phyloP scores from a whole-genome alignment of 1,284 basidiomycete genomes.

The Marasmius oreades region DNA sequence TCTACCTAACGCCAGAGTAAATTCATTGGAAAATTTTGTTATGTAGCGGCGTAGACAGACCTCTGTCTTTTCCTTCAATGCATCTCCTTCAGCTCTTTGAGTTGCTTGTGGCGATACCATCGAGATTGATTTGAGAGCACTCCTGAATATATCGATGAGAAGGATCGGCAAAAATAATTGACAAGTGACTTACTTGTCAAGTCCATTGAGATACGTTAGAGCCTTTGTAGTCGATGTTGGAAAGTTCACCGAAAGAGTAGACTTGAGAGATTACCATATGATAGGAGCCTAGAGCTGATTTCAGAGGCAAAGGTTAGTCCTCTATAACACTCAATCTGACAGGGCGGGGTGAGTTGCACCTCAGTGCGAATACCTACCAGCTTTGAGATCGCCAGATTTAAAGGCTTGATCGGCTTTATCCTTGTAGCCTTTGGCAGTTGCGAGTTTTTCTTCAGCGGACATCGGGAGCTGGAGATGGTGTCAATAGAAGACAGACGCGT shows the following conservation, averaged over 20 bases:
- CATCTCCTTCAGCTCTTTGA: conserved; percentile 30
- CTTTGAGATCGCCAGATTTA: conserved; percentile 58
- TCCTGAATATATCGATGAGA: conserved; percentile 30
- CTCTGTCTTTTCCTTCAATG: conserved; percentile 49
- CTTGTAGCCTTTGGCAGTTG: conserved; percentile 64
- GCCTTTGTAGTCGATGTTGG: conserved; percentile 35
- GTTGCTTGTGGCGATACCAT: conserved; percentile 36
- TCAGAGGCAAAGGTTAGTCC: conserved; percentile 2
- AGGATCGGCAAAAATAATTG: background rate
- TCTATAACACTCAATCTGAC: background rate
- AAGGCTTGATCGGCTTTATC: conserved; percentile 73
- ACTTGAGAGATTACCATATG: conserved; percentile 48
- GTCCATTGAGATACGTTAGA: conserved; percentile 63
- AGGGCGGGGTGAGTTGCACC: conserved; percentile 1
- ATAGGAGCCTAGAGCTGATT: conserved; percentile 59
- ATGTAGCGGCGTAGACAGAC: conserved; percentile 25
- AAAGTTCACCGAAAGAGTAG: conserved; percentile 1
- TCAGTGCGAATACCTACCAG: conserved; percentile 45
- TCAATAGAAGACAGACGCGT: conserved; percentile 3
- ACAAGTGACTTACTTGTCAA: conserved; percentile 57
- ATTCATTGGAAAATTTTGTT: background rate
- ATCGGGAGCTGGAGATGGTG: conserved; percentile 8
- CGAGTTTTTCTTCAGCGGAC: conserved; percentile 46
- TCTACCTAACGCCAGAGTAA: conserved; percentile 52
- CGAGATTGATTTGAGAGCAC: conserved; percentile 38